Base-by-base conservation (phyloP, 371 early-diverging fungal genomes). In the Batkoa obscura region DNA sequence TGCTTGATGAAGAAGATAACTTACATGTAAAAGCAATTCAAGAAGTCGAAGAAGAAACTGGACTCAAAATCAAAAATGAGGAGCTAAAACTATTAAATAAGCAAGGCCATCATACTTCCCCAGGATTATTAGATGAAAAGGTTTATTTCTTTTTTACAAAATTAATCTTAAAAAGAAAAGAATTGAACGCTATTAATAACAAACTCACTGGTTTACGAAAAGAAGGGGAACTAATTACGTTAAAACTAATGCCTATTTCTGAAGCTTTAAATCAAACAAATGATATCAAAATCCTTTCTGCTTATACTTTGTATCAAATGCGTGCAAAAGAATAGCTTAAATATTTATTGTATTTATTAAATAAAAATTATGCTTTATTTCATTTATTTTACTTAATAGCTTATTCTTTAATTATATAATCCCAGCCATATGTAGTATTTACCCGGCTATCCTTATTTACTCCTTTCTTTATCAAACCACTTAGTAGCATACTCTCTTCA, bases 121-220 rank as follows among this genome's bases (percentile, higher is more conserved):
- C 84, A 0, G 90, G 89, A 9, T 88, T 85, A 23, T 84, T 72
- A 65, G 88, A 90, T 60, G 90, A 90, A 68, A 76, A 72, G 59
- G 51, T 90, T 45, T 68, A 80, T 37, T 64, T 90, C 5, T 86
- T 78, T 67, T 67, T 75, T 15, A 79, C 83, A 58, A 23, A 23
- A 23, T 23, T 23, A 23, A 23, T 23, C 23, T 23, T 23, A 23
- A 23, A 23, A 23, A 64, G 74, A 23, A 85, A 86, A 57, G 57
- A 63, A 1, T 59, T 88, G 69, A 58, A 66, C 0, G 57, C 59
- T 31, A 60, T 90, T 9, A 74, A 77, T 60, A 86, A 80, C 3
- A 74, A 74, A 57, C 58, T 85, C 10, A 70, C 78, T 13, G 88
- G 90, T 2, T 64, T 86, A 31, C 68, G 82, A n/a, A 78, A 79